Conservation (phyloP, 352 stramenopile species). For the Phytophthora parvispora region DNA sequence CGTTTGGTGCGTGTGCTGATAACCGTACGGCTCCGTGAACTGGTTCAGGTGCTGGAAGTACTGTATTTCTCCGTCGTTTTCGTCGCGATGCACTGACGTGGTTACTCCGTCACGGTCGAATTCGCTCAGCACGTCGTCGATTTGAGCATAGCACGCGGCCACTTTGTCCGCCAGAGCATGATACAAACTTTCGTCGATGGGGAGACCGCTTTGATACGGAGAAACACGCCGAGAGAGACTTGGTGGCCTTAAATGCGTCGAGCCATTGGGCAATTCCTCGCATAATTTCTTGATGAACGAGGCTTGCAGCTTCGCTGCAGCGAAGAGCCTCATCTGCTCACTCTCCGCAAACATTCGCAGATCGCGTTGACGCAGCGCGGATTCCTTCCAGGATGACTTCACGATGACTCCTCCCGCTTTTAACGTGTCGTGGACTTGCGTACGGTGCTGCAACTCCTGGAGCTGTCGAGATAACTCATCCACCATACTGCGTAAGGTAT, state of each 20-base stretch:
- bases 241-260: background rate
- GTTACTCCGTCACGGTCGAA: constrained; percentile 13
- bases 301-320: constrained; percentile 13
- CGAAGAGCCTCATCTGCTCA: constrained; percentile 21
- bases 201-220: background rate
- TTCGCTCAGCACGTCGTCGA: constrained; percentile 8
- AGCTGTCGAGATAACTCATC: constrained; percentile 10
- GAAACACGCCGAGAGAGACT: background rate
- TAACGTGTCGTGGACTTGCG: too few species aligned
- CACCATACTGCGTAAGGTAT: background rate
- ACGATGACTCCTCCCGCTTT: background rate
- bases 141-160: constrained; percentile 2
- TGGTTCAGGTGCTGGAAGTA: constrained; percentile 25
- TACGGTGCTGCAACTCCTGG: constrained; percentile 2
- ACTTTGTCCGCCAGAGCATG: background rate
- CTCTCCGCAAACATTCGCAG: constrained; percentile 2
- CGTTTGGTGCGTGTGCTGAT: constrained; percentile 7
- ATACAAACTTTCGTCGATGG: constrained; percentile 10
- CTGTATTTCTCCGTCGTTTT: background rate
- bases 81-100: background rate
- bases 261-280: constrained; percentile 4
- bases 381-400: constrained; percentile 10
- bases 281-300: constrained; percentile 14
- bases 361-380: constrained; percentile 14
- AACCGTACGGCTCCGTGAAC: constrained; percentile 21